Evolutionary conservation across 805 yeast genomes (phyloP), one percentile per base, ranked within the genome.

Genomic region (Cyberlindnera maclurae): DNA sequence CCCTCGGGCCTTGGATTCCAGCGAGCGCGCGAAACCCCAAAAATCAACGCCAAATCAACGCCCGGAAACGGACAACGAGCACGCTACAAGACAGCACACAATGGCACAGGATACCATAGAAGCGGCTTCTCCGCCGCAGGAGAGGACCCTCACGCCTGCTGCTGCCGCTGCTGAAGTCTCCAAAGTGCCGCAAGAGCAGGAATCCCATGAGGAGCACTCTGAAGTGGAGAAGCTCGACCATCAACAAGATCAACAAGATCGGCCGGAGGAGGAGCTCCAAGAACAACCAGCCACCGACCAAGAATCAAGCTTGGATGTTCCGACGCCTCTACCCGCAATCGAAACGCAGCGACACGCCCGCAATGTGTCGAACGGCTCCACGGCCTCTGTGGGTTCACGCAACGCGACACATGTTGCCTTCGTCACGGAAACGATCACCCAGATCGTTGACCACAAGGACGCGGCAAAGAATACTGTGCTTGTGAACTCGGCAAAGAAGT

Each of bases 361-460:
- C 33, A 47, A 49, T 4, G 37, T 37, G 0, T 48, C 59, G 1
- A 38, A 42, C 4, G 47, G 45, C 4, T 49, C 58, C 12, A 43
- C 41, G 12, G 36, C 44, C 11, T 45, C 57, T 1, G 36, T 47
- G 12, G 27, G 43, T 2, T 48, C 54, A 4, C 58, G 58, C 37
- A 54, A 57, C 16, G 52, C 53, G 16, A 54, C 68, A 0, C 62
- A 65, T 15, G 42, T 55, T 13, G 36, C 54, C 11, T 68, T 77
- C 40, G 69, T 82, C 48, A 74, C 70, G 46, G 69, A 70, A 38
- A 75, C 87, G 3, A 70, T 84, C 45, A 77, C 78, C 42, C 50
- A 64, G 12, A 77, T 84, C 45, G 57, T 73, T 30, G 66, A 57
- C 26, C 70, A 75, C 42, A 82, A 79, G 51, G 93, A 82, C 31